phyloP scores from a whole-genome alignment of 345 rosid species.

The Barbarea vulgaris region DNA sequence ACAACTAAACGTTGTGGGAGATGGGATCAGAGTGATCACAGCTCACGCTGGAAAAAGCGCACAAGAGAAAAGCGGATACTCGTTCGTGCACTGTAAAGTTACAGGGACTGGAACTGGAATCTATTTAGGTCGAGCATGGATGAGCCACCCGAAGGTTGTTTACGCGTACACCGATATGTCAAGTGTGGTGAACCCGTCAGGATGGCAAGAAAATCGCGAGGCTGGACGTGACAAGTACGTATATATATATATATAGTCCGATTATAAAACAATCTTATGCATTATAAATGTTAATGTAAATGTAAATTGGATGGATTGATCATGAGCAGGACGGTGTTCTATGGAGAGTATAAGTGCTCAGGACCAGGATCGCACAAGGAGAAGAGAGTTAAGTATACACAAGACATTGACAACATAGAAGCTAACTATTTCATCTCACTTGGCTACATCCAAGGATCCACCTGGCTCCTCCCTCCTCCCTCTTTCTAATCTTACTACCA shows the following conservation, averaged over 20 bases:
- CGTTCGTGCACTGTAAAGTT: constrained; percentile 49
- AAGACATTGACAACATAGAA: constrained; percentile 40
- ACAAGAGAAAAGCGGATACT: constrained; percentile 51
- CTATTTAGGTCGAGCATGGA: constrained; percentile 73
- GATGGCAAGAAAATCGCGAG: constrained; percentile 50
- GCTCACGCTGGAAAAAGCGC: constrained; percentile 58
- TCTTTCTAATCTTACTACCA: constrained; percentile 14
- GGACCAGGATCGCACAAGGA: constrained; percentile 48
- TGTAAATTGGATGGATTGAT: not conserved
- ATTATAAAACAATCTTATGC: not conserved
- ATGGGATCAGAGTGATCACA: constrained; percentile 51
- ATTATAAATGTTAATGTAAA: not conserved
- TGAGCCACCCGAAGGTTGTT: constrained; percentile 47
- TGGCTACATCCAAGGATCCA: constrained; percentile 50
- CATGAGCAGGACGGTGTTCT: constrained; percentile 46
- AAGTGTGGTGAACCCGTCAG: constrained; percentile 40
- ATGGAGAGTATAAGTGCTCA: constrained; percentile 54
- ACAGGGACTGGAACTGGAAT: constrained; percentile 48
- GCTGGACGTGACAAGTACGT: constrained; percentile 47
- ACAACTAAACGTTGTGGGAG: constrained; percentile 44
- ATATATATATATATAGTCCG: too few species aligned
- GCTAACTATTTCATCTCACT: constrained; percentile 46
- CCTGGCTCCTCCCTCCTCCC: constrained; percentile 77
- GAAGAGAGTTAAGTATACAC: constrained; percentile 42
- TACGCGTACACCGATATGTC: constrained; percentile 55